Conservation (phyloP, 2,329 filamentous ascomycete genomes). For the Pseudogymnoascus sp. region DNA sequence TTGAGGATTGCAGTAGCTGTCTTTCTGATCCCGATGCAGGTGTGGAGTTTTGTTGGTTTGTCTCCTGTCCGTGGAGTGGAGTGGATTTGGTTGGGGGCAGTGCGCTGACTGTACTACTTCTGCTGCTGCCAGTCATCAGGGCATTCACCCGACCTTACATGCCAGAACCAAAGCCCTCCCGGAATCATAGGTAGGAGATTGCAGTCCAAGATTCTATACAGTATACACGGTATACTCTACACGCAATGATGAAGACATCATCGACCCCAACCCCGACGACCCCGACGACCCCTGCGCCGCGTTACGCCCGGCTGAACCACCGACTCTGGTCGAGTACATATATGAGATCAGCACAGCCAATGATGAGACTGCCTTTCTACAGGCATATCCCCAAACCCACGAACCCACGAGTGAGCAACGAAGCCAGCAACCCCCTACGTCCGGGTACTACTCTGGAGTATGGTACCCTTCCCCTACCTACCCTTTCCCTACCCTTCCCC, state of each 20-base stretch:
- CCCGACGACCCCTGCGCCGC: neutral
- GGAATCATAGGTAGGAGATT: neutral
- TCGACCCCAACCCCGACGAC: neutral
- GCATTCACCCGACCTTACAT: neutral
- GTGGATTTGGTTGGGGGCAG: conserved; percentile 2
- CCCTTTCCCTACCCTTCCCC: neutral
- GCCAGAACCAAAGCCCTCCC: neutral
- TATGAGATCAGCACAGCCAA: neutral
- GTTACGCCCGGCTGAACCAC: conserved; percentile 4
- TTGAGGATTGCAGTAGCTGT: neutral
- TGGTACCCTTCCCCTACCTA: neutral
- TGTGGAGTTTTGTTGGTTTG: neutral
- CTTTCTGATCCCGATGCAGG: neutral
- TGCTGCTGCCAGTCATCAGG: neutral
- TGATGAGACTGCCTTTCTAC: neutral
- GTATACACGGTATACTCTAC: neutral
- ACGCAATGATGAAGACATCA: neutral
- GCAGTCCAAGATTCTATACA: neutral
- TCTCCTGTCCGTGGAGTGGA: neutral
- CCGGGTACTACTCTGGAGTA: neutral
- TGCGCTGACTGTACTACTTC: neutral
- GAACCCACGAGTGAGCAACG: neutral
- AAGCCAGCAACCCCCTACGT: neutral
- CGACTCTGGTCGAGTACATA: neutral
- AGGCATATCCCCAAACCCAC: neutral